Evolutionary conservation across 75 land plant genomes (phyloP).

Genomic region (Cryptomeria japonica): DNA sequence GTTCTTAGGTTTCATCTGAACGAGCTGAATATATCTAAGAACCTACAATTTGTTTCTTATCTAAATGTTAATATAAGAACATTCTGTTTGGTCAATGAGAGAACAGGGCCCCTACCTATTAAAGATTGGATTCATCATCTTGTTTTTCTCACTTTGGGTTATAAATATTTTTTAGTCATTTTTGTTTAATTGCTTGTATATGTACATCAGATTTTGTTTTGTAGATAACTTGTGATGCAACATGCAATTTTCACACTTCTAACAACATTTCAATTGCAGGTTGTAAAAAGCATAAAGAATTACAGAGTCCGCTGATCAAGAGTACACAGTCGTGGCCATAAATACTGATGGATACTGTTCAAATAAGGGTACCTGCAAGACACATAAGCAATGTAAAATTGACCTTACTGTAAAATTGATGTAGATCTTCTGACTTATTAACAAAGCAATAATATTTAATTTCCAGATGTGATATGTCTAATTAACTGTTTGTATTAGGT

Average conservation of each 20-base stretch:
- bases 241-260: not conserved
- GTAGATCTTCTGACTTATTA: not conserved
- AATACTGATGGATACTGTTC: slow-evolving; percentile 80
- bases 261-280: not conserved
- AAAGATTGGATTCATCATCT: not conserved
- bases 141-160: not conserved
- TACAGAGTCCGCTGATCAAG: slow-evolving; percentile 93
- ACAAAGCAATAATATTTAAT: not conserved
- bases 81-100: not conserved
- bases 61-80: not conserved
- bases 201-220: not conserved
- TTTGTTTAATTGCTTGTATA: not conserved
- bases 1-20: not conserved
- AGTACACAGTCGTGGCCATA: slow-evolving; percentile 96
- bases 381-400: not conserved
- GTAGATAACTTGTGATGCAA: not conserved
- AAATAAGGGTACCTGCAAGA: slow-evolving; percentile 79
- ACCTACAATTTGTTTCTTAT: not conserved
- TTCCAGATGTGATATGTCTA: not conserved
- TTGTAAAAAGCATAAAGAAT: not conserved
- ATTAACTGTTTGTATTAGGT: not conserved
- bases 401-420: not conserved
- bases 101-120: not conserved
- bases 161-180: not conserved
- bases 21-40: not conserved